phyloP scores from a whole-genome alignment of 176 grass and related monocot species.

The Cymbopogon citratus region DNA sequence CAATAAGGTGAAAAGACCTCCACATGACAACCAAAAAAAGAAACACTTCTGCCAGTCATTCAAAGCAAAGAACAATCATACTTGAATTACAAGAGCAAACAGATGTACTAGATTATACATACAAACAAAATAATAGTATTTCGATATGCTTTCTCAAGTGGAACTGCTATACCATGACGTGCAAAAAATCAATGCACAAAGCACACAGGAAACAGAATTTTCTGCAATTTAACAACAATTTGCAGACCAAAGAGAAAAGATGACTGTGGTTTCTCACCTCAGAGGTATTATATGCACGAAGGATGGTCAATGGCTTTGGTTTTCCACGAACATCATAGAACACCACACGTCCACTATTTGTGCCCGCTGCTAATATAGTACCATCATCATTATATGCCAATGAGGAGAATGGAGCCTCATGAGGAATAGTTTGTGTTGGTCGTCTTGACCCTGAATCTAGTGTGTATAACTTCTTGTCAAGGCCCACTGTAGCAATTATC shows the following conservation, averaged over 20 bases:
- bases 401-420: conserved; percentile 88
- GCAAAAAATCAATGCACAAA: not conserved
- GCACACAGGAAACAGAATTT: not conserved
- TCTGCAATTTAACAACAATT: not conserved
- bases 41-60: not conserved
- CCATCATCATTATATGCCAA: conserved; percentile 92
- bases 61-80: not conserved
- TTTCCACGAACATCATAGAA: conserved; percentile 96
- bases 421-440: conserved; percentile 65
- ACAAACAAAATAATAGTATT: not conserved
- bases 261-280: conserved; percentile 49
- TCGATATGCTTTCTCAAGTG: not conserved
- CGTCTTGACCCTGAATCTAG: conserved; percentile 73
- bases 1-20: not conserved
- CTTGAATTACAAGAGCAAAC: conserved; percentile 2
- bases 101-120: not conserved
- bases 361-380: conserved; percentile 81
- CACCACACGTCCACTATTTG: conserved; percentile 86
- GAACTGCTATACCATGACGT: not conserved
- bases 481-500: conserved; percentile 87
- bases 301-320: conserved; percentile 80
- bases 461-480: conserved; percentile 90
- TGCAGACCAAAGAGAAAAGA: conserved; percentile 15
- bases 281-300: conserved; percentile 88
- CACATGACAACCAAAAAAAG: not conserved